Percentiles rank a stretch among this genome's conserved stretches.
phyloP scores from a whole-genome alignment of 768 basidiomycete species.

The Neoboletus magnificus region DNA sequence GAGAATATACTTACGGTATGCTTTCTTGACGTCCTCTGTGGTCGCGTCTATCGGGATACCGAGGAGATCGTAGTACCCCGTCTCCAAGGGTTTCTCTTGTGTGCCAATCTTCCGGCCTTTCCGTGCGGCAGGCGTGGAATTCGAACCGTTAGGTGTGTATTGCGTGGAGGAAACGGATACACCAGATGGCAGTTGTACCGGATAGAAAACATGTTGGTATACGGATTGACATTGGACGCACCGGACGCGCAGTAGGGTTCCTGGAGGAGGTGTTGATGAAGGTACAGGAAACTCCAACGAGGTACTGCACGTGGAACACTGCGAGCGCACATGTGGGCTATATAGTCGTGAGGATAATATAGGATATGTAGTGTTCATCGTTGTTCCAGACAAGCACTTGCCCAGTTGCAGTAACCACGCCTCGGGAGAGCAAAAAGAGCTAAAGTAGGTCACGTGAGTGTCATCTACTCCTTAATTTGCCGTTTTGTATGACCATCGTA shows the following conservation, averaged over 20 bases:
- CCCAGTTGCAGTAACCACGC: background rate
- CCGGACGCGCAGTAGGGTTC: conserved; percentile 59
- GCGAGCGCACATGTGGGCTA: conserved; percentile 63
- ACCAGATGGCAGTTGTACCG: conserved; percentile 48
- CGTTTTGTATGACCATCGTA: background rate
- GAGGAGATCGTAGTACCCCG: conserved; percentile 85
- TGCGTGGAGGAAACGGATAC: conserved; percentile 10
- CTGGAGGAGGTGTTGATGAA: conserved; percentile 48
- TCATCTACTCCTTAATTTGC: background rate
- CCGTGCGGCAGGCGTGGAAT: conserved; percentile 22
- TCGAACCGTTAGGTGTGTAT: conserved; percentile 20
- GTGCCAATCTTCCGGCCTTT: conserved; percentile 82
- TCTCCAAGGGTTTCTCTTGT: conserved; percentile 84
- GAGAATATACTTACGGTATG: conserved; percentile 57
- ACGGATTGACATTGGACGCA: conserved; percentile 67
- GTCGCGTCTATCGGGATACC: conserved; percentile 73
- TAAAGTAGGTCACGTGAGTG: conserved; percentile 15
- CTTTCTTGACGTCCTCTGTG: conserved; percentile 85
- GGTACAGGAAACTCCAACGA: conserved; percentile 71
- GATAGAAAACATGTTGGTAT: conserved; percentile 65
- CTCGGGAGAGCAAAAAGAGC: conserved; percentile 4
- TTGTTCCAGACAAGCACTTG: conserved; percentile 18
- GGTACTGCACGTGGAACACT: conserved; percentile 54
- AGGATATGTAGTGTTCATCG: conserved; percentile 47
- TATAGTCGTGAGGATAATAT: conserved; percentile 62